These are phyloP conservation scores for Kockiozyma suomiensis DNA, from an alignment of 805 yeast species.

Conservation along the genomic window DNA sequence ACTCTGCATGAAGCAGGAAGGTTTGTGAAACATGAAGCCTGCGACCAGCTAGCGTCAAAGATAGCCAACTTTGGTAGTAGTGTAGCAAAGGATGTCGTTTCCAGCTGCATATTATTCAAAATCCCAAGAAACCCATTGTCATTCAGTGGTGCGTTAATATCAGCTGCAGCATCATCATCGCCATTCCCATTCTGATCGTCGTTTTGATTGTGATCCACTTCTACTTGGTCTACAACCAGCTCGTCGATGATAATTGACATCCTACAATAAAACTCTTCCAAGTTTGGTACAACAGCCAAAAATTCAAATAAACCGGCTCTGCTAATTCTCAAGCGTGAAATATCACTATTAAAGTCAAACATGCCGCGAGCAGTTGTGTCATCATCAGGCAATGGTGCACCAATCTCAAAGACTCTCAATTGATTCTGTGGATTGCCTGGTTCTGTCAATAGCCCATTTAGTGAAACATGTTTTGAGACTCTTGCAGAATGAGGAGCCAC, in stretches of 20 bases:
- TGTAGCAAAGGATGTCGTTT: not conserved
- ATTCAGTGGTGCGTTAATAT: not conserved
- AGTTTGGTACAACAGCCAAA: not conserved
- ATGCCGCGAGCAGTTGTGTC: not conserved
- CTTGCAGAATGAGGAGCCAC: constrained; percentile 6
- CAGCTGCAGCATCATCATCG: not conserved
- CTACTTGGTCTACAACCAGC: not conserved
- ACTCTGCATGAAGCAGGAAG: constrained; percentile 1
- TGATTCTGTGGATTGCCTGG: not conserved
- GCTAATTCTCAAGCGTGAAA: not conserved
- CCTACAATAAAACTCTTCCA: not conserved
- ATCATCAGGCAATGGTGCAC: not conserved
- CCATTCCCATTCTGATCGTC: not conserved
- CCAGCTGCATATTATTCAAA: not conserved
- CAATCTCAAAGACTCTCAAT: not conserved
- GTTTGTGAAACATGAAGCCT: no score
- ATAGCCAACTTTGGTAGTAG: not conserved
- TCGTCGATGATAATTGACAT: not conserved
- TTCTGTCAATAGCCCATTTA: not conserved
- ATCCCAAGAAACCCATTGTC: not conserved
- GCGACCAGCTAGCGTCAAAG: not conserved
- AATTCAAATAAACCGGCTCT: not conserved
- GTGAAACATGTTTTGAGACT: not conserved
- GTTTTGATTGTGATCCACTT: not conserved
- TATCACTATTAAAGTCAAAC: not conserved